Conservation (phyloP, 257 asterid species). For the Solanum piurae region DNA sequence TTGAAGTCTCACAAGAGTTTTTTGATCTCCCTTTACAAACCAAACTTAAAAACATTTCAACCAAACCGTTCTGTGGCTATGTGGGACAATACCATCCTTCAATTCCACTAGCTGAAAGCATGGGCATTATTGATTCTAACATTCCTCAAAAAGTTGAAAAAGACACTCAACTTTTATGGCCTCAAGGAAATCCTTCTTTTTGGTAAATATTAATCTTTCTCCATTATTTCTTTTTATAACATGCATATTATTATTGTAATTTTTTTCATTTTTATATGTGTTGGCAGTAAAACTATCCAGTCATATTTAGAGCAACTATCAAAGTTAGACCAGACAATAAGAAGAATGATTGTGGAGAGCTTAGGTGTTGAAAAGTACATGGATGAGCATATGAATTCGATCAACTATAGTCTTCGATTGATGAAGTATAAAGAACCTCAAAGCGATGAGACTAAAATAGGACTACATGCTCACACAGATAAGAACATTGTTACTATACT, state of each 20-base stretch:
- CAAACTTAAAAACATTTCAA: conserved; percentile 31
- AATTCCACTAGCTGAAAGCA: conserved; percentile 43
- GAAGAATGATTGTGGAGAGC: conserved; percentile 43
- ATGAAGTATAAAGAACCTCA: conserved; percentile 41
- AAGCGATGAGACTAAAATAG: conserved; percentile 13
- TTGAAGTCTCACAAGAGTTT: conserved; percentile 22
- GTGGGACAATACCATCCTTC: conserved; percentile 33
- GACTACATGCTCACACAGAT: conserved; percentile 38
- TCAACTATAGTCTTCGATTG: conserved; percentile 26
- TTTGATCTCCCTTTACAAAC: conserved; percentile 47
- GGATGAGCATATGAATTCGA: conserved; percentile 38
- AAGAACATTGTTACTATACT: conserved; percentile 30
- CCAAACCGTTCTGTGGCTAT: conserved; percentile 44
- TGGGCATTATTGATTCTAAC: conserved; percentile 38
- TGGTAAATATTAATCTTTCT: conserved; percentile 14
- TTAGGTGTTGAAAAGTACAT: conserved; percentile 30
- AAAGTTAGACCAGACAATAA: conserved; percentile 32
- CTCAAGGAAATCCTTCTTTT: conserved; percentile 40
- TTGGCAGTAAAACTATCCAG: conserved; percentile 24
- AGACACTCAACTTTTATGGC: conserved; percentile 36
- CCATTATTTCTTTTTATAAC: neutral
- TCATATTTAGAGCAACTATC: conserved; percentile 21
- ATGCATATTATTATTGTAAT: too few relatives aligned
- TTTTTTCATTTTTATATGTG: neutral
- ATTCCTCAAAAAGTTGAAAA: conserved; percentile 7